Evolutionary conservation across 768 basidiomycete species (phyloP).

Genomic region (Hortiboletus campestris): DNA sequence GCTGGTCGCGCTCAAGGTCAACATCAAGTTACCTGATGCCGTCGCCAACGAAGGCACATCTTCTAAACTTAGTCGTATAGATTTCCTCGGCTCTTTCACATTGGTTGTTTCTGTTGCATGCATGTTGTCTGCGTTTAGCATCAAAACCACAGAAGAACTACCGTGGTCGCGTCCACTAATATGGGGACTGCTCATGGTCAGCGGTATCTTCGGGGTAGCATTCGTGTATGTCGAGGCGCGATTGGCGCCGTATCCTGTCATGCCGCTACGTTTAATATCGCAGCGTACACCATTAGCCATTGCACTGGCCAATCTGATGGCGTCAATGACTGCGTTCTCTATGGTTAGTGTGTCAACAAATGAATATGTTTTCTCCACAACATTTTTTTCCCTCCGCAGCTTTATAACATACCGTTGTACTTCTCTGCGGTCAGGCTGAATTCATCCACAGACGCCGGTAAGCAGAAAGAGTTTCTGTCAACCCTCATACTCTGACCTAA

Average conservation of each 20-base stretch:
- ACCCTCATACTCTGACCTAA: constrained; percentile 8
- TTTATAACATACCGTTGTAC: constrained; percentile 89
- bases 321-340: constrained; percentile 76
- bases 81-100: constrained; percentile 80
- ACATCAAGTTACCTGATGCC: constrained; percentile 70
- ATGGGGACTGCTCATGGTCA: constrained; percentile 58
- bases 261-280: constrained; percentile 79
- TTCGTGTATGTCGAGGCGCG: constrained; percentile 82
- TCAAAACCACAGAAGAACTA: constrained; percentile 77
- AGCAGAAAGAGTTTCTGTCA: constrained; percentile 18
- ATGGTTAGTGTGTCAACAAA: constrained; percentile 46
- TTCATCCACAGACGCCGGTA: constrained; percentile 70
- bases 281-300: constrained; percentile 81
- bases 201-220: constrained; percentile 48
- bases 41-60: constrained; percentile 55
- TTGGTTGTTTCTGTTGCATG: constrained; percentile 70
- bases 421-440: constrained; percentile 77
- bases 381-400: constrained; percentile 35
- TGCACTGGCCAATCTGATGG: constrained; percentile 75
- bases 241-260: constrained; percentile 80
- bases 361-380: not conserved
- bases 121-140: constrained; percentile 71
- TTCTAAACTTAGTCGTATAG: constrained; percentile 75
- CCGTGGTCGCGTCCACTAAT: constrained; percentile 76
- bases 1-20: constrained; percentile 73